phyloP scores from a whole-genome alignment of 192 early-diverging fungal species.

The Mortierella alpina region DNA sequence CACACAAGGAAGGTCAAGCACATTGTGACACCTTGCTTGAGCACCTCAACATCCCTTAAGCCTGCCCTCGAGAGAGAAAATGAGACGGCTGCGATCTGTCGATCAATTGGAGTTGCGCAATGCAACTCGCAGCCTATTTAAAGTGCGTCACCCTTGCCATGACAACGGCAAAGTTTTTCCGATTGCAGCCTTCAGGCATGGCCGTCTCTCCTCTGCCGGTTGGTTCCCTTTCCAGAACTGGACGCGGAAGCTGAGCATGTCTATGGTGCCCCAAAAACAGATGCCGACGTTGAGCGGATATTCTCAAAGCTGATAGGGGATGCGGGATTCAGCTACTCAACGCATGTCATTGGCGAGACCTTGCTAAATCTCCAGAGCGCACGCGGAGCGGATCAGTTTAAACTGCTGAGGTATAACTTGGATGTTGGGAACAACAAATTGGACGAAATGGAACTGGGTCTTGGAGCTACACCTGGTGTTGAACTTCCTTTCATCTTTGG shows the following conservation, averaged over 20 bases:
- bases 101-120: slow-evolving; percentile 1
- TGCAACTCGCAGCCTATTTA: not conserved
- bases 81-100: slow-evolving; percentile 13
- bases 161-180: slow-evolving; percentile 25
- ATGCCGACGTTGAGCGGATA: slow-evolving; percentile 9
- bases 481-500: slow-evolving; percentile 24
- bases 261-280: slow-evolving; percentile 21
- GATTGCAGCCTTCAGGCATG: slow-evolving; percentile 1
- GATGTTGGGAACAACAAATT: slow-evolving; percentile 3
- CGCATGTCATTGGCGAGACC: not conserved
- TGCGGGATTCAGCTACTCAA: slow-evolving; percentile 6
- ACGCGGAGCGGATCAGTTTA: not conserved
- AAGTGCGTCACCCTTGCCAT: not conserved
- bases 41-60: slow-evolving; percentile 17
- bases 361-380: not conserved
- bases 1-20: slow-evolving; percentile 12
- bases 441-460: not conserved
- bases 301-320: slow-evolving; percentile 5
- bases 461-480: slow-evolving; percentile 26
- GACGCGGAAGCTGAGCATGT: not conserved
- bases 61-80: slow-evolving; percentile 13
- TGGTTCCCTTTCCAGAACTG: slow-evolving; percentile 11
- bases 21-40: slow-evolving; percentile 11
- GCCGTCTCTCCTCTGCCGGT: not conserved
- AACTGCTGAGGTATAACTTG: slow-evolving; percentile 5